Evolutionary conservation across 2,329 filamentous ascomycete species (phyloP).

Genomic region (Cordyceps cicadae): DNA sequence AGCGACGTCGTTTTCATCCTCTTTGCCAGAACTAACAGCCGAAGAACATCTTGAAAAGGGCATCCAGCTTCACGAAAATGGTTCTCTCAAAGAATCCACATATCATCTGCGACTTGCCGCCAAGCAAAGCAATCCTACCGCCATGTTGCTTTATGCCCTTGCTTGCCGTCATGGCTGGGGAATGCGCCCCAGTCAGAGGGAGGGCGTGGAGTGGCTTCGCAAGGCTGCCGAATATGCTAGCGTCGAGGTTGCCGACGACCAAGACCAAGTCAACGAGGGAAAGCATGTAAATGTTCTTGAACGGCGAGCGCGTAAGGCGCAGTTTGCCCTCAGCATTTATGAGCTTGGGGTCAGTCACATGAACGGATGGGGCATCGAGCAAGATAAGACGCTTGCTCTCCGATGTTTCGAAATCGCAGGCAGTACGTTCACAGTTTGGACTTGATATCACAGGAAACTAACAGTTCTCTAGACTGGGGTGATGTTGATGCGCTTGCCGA

Average conservation of each 20-base stretch:
- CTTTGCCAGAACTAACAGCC: conserved; percentile 61
- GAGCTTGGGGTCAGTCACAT: conserved; percentile 94
- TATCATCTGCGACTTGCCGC: conserved; percentile 91
- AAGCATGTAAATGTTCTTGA: conserved; percentile 59
- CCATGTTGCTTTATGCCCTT: conserved; percentile 91
- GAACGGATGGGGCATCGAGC: conserved; percentile 95
- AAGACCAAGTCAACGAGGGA: conserved; percentile 55
- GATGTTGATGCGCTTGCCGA: conserved; percentile 91
- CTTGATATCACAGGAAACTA: conserved; percentile 13
- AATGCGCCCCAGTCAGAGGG: conserved; percentile 83
- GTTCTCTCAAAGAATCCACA: conserved; percentile 84
- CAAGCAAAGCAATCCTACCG: conserved; percentile 75
- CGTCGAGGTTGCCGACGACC: conserved; percentile 75
- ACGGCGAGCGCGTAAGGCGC: conserved; percentile 76
- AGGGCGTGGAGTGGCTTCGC: conserved; percentile 86
- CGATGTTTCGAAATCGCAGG: conserved; percentile 95
- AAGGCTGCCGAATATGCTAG: conserved; percentile 82
- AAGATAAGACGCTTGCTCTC: conserved; percentile 80
- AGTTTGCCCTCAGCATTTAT: conserved; percentile 92
- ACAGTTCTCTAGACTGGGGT: conserved; percentile 60
- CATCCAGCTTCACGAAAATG: conserved; percentile 81
- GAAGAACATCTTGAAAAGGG: conserved; percentile 88
- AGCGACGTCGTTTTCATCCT: conserved; percentile 40
- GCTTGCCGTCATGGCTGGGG: conserved; percentile 97
- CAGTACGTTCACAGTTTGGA: conserved; percentile 42